These are phyloP conservation scores for Diaporthe capsici DNA, from an alignment of 2,329 filamentous ascomycete genomes.

Conservation along the genomic window DNA sequence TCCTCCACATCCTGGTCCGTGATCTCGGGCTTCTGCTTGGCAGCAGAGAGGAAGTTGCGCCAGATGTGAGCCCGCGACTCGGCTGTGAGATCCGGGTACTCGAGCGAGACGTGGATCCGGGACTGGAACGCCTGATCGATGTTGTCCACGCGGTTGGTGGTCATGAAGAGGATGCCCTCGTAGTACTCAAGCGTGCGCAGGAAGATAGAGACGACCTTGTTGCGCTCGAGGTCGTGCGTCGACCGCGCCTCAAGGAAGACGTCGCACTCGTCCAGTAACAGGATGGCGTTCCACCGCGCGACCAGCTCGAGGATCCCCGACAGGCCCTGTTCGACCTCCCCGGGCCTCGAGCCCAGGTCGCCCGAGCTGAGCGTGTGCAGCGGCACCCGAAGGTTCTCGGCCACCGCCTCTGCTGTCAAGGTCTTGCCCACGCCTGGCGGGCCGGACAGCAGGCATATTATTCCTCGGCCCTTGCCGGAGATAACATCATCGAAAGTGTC, in stretches of 20 bases:
- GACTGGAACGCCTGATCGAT: constrained; percentile 64
- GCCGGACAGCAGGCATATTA: constrained; percentile 64
- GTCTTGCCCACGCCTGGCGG: constrained; percentile 66
- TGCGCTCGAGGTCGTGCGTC: constrained; percentile 54
- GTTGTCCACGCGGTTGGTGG: constrained; percentile 60
- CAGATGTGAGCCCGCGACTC: constrained; percentile 55
- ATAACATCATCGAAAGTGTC: constrained; percentile 65
- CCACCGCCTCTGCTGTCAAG: constrained; percentile 63
- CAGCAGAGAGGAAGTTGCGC: constrained; percentile 55
- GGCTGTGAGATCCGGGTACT: constrained; percentile 59
- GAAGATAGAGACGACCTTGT: constrained; percentile 57
- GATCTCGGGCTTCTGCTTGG: constrained; percentile 47
- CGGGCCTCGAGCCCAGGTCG: constrained; percentile 77
- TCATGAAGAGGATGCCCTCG: constrained; percentile 64
- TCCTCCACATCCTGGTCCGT: constrained; percentile 54
- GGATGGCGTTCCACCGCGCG: constrained; percentile 78
- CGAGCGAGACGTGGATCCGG: constrained; percentile 63
- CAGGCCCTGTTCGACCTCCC: constrained; percentile 75
- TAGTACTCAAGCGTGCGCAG: constrained; percentile 63
- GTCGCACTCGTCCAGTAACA: constrained; percentile 80
- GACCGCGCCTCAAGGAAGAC: constrained; percentile 62
- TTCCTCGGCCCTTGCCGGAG: constrained; percentile 64
- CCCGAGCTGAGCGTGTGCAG: constrained; percentile 71
- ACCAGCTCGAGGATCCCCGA: constrained; percentile 80
- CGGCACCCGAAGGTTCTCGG: constrained; percentile 63